Base-by-base conservation (phyloP, 2,329 filamentous ascomycete genomes). In the Aspergillus neoniger region DNA sequence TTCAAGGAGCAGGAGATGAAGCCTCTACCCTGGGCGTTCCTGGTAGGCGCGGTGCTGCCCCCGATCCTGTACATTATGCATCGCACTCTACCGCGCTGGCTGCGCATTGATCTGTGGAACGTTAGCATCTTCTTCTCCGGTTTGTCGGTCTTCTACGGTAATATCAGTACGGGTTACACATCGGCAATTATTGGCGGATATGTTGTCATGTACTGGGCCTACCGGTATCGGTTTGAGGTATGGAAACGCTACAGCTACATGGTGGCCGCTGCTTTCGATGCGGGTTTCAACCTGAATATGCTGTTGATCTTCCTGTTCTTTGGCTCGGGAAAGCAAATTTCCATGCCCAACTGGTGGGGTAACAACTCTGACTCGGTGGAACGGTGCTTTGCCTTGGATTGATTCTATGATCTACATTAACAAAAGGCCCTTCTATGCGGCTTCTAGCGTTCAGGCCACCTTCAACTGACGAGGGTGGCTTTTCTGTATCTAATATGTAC, bases 271-370 rank as follows among this genome's bases (percentile, higher is more conserved):
- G 85, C 85, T 1, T 85, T 87, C 65, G 85, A 88, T 70, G 84
- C 85, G 0, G 85, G 84, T 0, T 88, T 86, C 69, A 88, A 88
- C 69, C 74, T 87, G 19, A 86, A 86, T 63, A 80, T 87, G 80
- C 65, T 88, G 61, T 74, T 87, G 17, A 82, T 86, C n/a, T 88
- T 87, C 69, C 69, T 87, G 60, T 83, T 82, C 62, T 86, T 87
- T 65, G 82, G 84, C 1, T 81, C 82, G 6, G 84, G 80, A 0
- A 86, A 83, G 74, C 77, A 84, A 32, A 73, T 86, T 7, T 77
- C 73, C 15, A 87, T 87, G 85, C 84, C 85, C n/a, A 70, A 85
- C 62, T 88, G 86, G 86, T 88, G 85, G 84, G 85, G 85, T 0
- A 88, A 88, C 66, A 82, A 86, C 64, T 78, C 73, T 28, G 74